Evolutionary conservation across 345 rosid species (phyloP).

Genomic region (Eucalyptus marginata): DNA sequence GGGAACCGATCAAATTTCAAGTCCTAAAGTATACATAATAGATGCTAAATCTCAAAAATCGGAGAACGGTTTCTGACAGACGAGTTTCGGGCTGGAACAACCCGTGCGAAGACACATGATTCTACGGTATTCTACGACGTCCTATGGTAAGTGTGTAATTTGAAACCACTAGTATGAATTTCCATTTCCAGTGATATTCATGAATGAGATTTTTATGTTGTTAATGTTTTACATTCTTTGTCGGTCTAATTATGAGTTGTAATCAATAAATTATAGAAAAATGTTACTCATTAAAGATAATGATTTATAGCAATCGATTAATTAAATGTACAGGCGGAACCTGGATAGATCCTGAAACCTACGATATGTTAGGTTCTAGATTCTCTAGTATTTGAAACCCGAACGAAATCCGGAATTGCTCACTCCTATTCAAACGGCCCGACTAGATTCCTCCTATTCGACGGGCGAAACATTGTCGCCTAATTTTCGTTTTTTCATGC

Average conservation of each 20-base stretch:
- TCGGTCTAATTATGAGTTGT: no score
- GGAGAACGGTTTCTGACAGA: fast-evolving
- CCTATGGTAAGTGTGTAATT: fast-evolving
- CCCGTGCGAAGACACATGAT: fast-evolving
- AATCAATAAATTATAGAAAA: fast-evolving
- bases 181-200: fast-evolving
- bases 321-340: no score
- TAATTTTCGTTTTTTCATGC: fast-evolving
- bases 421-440: fast-evolving
- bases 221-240: no score
- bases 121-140: fast-evolving
- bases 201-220: no score
- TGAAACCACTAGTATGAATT: fast-evolving
- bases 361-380: fast-evolving
- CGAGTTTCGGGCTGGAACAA: fast-evolving
- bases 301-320: fast-evolving
- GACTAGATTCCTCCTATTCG: background rate
- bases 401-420: fast-evolving
- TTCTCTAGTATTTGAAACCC: fast-evolving
- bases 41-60: no score
- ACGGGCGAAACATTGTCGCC: background rate
- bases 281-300: no score
- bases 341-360: fast-evolving
- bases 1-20: fast-evolving
- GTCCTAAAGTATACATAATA: no score